Base-by-base conservation (phyloP, 176 grass and related monocot species). In the Tillandsia fasciculata region DNA sequence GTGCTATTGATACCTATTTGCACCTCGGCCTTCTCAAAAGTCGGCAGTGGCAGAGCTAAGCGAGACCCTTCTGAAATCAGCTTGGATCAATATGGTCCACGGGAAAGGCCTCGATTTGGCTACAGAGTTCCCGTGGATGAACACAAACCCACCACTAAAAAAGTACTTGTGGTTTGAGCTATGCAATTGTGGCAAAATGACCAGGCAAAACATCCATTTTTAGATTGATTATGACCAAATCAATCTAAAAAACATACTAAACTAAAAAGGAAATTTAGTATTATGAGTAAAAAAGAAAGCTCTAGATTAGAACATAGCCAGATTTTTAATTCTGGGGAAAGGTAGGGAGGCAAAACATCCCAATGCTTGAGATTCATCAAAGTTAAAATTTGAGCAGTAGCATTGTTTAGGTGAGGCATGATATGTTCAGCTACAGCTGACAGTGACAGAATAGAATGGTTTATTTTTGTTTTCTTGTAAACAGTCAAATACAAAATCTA, bases 121-220 rank as follows among this genome's bases (percentile, higher is more conserved):
- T 14, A 99, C 80, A 52, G 94, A 99, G 75, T 99, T 99, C 58
- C 90, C 89, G 80, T 99, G 94, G 75, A 99, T 70, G 59, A 99
- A 93, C 54, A 89, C 89, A 84, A 99, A 99, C 10, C 94, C 89
- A 88, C 89, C 86, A 84, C 94, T 99, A n/a, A 99, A 87, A 65
- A 99, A 90, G 77, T 93, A 99, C 72, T 93, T 99, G 63, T 50
- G 86, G 95, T 66, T 94, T 94, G 51, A 99, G 82, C 70, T 99
- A 90, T 10, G 95, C 84, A 2, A 99, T 99, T 52, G 90, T 90
- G 29, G 95, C n/a, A 68, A 99, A 90, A 70, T 99, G 90, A 12
- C 87, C 95, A 14, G 20, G 20, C 20, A 20, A 20, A 20, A 20
- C 20, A 20, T 20, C 20, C 20, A 20, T 20, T 20, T 20, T 20